These are phyloP conservation scores for Clarireedia paspali DNA, from an alignment of 2,329 filamentous ascomycete species.

Conservation along the genomic window DNA sequence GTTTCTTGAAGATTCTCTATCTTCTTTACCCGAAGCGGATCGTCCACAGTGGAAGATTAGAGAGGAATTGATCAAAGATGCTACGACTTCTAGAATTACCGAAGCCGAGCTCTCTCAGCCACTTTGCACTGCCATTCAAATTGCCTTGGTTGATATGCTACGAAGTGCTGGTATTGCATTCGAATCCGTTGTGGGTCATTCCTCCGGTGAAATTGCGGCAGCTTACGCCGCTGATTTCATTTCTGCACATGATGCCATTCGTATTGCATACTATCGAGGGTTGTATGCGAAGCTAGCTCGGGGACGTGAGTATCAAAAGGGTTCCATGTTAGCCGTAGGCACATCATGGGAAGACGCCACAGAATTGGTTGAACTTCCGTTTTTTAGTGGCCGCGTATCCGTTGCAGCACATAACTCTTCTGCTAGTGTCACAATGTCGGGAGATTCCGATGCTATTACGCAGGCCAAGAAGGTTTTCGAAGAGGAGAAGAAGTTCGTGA, in stretches of 20 bases:
- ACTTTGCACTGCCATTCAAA: conserved; percentile 39
- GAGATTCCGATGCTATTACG: conserved; percentile 14
- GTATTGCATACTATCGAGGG: conserved; percentile 15
- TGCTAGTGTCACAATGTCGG: conserved; percentile 21
- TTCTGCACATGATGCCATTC: conserved; percentile 26
- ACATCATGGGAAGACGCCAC: conserved; percentile 15
- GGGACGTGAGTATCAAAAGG: conserved; percentile 6
- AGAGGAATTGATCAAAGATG: conserved; percentile 30
- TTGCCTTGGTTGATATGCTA: conserved; percentile 38
- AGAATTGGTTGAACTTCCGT: conserved; percentile 9
- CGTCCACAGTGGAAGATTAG: conserved; percentile 14
- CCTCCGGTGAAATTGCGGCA: conserved; percentile 19
- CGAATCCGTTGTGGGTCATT: conserved; percentile 35
- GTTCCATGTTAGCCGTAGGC: conserved; percentile 23
- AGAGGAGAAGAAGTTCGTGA: conserved; percentile 13
- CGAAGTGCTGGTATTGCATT: conserved; percentile 34
- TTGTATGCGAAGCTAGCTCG: conserved; percentile 11
- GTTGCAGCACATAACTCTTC: conserved; percentile 26
- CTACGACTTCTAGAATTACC: conserved; percentile 29
- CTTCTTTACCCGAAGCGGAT: conserved; percentile 2
- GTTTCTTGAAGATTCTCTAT: conserved; percentile 2
- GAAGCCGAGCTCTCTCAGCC: conserved; percentile 27
- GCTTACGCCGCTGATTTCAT: conserved; percentile 34
- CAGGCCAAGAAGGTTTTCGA: conserved; percentile 8
- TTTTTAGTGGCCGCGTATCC: conserved; percentile 3